Evolutionary conservation across 2,329 filamentous ascomycete species (phyloP).

Genomic region (Cercospora brassicicola): DNA sequence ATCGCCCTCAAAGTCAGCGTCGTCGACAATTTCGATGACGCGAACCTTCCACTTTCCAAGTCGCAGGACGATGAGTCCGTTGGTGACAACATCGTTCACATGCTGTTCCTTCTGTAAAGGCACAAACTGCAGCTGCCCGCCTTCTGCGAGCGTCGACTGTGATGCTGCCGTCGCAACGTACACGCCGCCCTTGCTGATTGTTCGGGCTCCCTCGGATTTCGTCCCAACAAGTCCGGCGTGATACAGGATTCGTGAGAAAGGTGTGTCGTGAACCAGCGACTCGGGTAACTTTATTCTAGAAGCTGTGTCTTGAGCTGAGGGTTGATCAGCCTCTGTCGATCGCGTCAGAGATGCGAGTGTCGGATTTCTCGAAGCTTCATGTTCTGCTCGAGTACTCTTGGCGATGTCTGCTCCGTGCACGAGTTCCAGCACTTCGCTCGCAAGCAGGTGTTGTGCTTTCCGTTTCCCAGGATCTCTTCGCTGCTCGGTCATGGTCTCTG

Average conservation of each 20-base stretch:
- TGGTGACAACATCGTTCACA: conserved; percentile 59
- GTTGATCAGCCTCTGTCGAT: not conserved
- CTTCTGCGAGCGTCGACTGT: conserved; percentile 37
- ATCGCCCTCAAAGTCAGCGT: conserved; percentile 53
- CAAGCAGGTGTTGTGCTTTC: conserved; percentile 77
- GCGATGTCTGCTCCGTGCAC: conserved; percentile 71
- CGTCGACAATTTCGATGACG: conserved; percentile 56
- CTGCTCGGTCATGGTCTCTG: conserved; percentile 67
- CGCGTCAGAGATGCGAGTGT: conserved; percentile 27
- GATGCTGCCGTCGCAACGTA: conserved; percentile 34
- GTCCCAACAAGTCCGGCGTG: conserved; percentile 36
- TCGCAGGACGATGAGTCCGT: conserved; percentile 55
- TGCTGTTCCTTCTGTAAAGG: conserved; percentile 60
- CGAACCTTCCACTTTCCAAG: conserved; percentile 63
- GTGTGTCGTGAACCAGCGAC: conserved; percentile 31
- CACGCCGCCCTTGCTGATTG: conserved; percentile 37
- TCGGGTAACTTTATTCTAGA: conserved; percentile 34
- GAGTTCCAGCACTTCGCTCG: conserved; percentile 76
- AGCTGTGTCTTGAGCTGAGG: conserved; percentile 18
- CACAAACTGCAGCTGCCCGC: conserved; percentile 60
- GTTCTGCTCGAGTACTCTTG: conserved; percentile 59
- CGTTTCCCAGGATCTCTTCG: conserved; percentile 66
- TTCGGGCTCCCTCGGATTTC: conserved; percentile 35
- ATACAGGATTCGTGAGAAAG: conserved; percentile 36
- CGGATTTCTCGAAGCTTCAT: conserved; percentile 48